These are phyloP conservation scores for Cetraspora pellucida DNA, from an alignment of 192 early-diverging fungal genomes.

Conservation along the genomic window DNA sequence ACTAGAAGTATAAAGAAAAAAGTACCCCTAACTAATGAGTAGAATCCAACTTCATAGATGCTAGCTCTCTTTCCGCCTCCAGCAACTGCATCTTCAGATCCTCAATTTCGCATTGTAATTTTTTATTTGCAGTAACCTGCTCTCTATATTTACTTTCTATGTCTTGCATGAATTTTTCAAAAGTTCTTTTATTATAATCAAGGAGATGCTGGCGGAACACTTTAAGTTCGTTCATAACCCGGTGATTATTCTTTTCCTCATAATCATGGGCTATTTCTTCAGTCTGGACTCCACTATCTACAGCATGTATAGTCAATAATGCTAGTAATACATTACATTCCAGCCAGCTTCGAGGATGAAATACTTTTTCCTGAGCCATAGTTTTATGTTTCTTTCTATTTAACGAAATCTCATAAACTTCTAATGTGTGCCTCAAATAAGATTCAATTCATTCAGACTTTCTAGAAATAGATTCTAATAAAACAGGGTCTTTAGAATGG, in stretches of 20 bases:
- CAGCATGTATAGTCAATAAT: background rate
- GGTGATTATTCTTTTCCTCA: constrained; percentile 9
- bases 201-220: background rate
- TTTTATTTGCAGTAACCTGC: background rate
- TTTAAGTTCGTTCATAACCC: background rate
- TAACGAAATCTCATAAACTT: constrained; percentile 17
- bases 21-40: background rate
- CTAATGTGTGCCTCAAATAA: constrained; percentile 21
- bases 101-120: constrained; percentile 2
- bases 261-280: background rate
- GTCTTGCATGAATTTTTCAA: constrained; percentile 12
- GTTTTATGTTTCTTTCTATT: background rate
- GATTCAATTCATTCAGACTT: constrained; percentile 21
- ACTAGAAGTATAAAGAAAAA: too few species aligned
- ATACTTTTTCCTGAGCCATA: too few species aligned
- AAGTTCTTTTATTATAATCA: constrained; percentile 11
- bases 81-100: background rate
- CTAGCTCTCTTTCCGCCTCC: background rate
- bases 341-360: background rate
- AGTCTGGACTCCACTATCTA: background rate
- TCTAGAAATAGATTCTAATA: background rate
- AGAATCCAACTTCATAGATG: background rate
- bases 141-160: background rate
- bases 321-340: background rate
- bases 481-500: background rate